Base-by-base conservation (phyloP, 192 early-diverging fungal species). In the Coemansia sp. region DNA sequence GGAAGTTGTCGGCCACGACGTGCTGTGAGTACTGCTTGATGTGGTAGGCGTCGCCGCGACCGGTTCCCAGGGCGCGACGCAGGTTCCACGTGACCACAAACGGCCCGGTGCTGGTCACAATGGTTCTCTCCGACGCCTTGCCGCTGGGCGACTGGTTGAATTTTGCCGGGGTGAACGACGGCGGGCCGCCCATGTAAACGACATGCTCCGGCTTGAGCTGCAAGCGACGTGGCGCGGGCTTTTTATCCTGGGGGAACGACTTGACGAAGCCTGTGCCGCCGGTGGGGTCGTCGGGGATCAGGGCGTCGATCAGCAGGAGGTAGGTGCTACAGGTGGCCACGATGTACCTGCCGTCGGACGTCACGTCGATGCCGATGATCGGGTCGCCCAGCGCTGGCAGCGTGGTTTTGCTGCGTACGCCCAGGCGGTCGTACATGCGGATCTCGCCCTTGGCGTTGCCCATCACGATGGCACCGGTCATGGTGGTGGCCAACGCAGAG, bases 61-160 rank as follows among this genome's bases (percentile, higher is more conserved):
- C 88, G 8, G 91, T 92, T 42, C 80, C 75, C 75, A 90, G 90
- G n/a, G 92, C 90, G 5, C 88, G 80, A 14, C 88, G 82, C 74
- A 98, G 90, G 73, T 91, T 95, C 96, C 96, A 98, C 12, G 91
- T 90, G 54, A 98, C 88, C 32, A 96, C 92, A 76, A 88, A 95
- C 18, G 89, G 89, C 8, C 96, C 96, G 12, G 94, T 93, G 48
- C 90, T 90, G 1, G 96, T 94, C 38, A 98, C 89, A 66, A 98
- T 96, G 1, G 87, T 85, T 61, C 86, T 86, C 69, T 98, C 96
- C 18, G 71, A 61, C 63, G 32, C 34, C 52, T 65, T 73, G 48
- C 81, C 80, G 12, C 89, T 86, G 8, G 85, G 83, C 63, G 90
- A 88, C 5, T 89, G 89, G 78, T 96, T 94, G 84, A 98, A 98